phyloP scores from a whole-genome alignment of 768 basidiomycete species.

The Exsudoporus frostii region DNA sequence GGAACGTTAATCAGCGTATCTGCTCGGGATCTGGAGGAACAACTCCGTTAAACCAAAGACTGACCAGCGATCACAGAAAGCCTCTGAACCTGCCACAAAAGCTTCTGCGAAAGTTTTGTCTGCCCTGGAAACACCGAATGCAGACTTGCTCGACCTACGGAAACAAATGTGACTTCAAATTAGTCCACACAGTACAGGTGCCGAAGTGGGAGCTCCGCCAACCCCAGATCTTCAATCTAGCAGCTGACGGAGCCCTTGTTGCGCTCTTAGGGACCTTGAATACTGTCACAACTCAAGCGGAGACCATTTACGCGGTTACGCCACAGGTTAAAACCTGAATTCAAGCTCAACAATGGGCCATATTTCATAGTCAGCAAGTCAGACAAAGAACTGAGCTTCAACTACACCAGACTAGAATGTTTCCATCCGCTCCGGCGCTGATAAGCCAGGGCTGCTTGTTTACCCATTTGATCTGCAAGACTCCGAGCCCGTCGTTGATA shows the following conservation, averaged over 20 bases:
- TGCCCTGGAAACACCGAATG: neutral
- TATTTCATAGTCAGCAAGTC: conserved; percentile 24
- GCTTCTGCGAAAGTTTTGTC: neutral
- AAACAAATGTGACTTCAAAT: conserved; percentile 8
- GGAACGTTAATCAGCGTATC: neutral
- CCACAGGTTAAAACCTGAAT: conserved; percentile 13
- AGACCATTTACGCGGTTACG: conserved; percentile 15
- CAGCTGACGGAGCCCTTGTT: conserved; percentile 3
- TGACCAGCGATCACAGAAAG: neutral
- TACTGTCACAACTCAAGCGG: conserved; percentile 4
- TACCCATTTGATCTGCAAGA: conserved; percentile 89
- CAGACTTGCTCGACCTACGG: conserved; percentile 3
- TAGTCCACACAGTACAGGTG: neutral
- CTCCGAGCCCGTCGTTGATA: conserved; percentile 82
- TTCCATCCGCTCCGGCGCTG: conserved; percentile 90
- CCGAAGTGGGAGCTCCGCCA: conserved; percentile 2
- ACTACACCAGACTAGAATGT: conserved; percentile 85
- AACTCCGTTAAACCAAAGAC: neutral
- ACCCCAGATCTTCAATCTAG: neutral
- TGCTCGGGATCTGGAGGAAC: neutral
- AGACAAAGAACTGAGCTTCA: conserved; percentile 37
- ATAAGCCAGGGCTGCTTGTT: conserved; percentile 89
- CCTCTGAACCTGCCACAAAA: neutral
- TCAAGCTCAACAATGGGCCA: conserved; percentile 22
- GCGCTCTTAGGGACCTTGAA: conserved; percentile 2